A percentile compares a stretch with the other conserved stretches of the same genome.
Conservation (phyloP, 2,329 filamentous ascomycete genomes). For the Diaporthe humulicola region DNA sequence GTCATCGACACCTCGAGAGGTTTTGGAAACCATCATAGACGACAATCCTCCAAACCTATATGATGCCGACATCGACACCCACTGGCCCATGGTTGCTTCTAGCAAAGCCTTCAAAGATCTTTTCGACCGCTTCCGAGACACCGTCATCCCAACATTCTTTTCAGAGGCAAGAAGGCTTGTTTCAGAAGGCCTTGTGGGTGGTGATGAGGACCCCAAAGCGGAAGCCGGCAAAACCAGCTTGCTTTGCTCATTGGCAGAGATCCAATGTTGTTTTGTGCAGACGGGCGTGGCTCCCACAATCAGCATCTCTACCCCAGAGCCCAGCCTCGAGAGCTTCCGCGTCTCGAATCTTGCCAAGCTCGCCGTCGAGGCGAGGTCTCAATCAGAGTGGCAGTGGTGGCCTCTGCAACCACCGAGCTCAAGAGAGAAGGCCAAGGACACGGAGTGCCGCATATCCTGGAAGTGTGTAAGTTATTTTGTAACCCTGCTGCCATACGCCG, state of each 20-base stretch:
- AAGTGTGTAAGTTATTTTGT: background rate
- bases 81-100: background rate
- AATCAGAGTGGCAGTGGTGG: constrained; percentile 21
- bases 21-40: background rate
- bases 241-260: background rate
- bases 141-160: background rate
- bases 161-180: background rate
- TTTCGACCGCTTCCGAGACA: background rate
- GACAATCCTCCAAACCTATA: background rate
- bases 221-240: background rate
- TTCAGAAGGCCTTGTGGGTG: background rate
- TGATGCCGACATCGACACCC: background rate
- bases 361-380: constrained; percentile 7
- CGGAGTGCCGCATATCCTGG: background rate
- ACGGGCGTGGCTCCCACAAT: background rate
- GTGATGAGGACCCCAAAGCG: background rate
- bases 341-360: background rate
- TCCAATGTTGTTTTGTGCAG: background rate
- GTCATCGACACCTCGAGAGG: background rate
- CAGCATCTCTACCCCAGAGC: background rate
- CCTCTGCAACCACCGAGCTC: constrained; percentile 1
- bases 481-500: background rate
- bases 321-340: background rate
- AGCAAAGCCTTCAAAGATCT: background rate
- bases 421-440: background rate